Evolutionary conservation across 2,329 filamentous ascomycete species (phyloP).

Genomic region (Fusarium subtropicale): DNA sequence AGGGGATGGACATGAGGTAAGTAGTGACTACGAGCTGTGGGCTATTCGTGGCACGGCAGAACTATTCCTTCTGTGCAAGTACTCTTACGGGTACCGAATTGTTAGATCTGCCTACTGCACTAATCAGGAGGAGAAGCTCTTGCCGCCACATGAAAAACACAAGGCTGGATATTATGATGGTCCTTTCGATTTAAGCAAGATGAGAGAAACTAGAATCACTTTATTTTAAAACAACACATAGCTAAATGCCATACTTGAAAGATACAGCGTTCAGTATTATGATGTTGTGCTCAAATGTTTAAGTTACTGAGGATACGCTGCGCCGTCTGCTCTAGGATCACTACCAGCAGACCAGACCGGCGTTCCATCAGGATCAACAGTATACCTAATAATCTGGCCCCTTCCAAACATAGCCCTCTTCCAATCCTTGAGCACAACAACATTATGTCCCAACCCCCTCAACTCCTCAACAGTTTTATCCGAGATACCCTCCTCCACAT

Average conservation of each 20-base stretch:
- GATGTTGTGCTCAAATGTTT: no score
- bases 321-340: slow-evolving; percentile 87
- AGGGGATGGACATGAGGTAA: no score
- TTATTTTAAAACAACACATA: neutral
- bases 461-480: slow-evolving; percentile 75
- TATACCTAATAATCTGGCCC: slow-evolving; percentile 85
- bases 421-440: slow-evolving; percentile 75
- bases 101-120: neutral
- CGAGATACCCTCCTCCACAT: slow-evolving; percentile 84
- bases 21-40: neutral
- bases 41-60: neutral
- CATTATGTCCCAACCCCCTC: slow-evolving; percentile 76
- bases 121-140: neutral
- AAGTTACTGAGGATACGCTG: slow-evolving; percentile 64
- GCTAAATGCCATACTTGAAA: no score
- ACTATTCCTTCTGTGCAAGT: neutral
- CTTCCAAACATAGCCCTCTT: slow-evolving; percentile 80
- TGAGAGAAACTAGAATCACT: neutral
- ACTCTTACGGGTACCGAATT: neutral
- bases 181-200: neutral
- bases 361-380: slow-evolving; percentile 76
- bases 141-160: no score
- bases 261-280: no score
- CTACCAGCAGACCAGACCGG: slow-evolving; percentile 89
- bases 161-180: no score